These are phyloP conservation scores for Talaromyces marneffei DNA, from an alignment of 2,329 filamentous ascomycete genomes.

Conservation along the genomic window DNA sequence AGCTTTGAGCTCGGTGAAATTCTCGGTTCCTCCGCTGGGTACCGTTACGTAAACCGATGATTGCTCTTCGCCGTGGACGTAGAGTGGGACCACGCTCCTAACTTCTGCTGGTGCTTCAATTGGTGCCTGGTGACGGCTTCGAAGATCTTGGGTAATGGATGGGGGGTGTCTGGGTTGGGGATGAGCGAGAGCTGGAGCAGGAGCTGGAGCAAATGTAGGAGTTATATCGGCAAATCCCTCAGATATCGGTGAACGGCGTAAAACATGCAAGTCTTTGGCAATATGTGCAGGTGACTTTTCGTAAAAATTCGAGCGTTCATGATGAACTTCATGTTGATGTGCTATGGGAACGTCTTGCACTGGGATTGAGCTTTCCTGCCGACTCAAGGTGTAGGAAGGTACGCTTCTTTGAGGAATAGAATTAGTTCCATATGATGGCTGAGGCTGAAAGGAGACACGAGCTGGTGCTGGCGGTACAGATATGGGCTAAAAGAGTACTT, in stretches of 20 bases:
- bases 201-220: neutral
- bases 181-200: conserved; percentile 7
- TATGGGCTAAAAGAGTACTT: neutral
- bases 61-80: conserved; percentile 42
- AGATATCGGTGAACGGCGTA: conserved; percentile 13
- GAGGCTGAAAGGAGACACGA: neutral
- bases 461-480: neutral
- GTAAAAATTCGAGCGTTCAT: neutral
- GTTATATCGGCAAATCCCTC: conserved; percentile 7
- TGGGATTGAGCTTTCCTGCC: neutral
- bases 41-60: conserved; percentile 28
- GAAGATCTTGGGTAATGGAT: neutral
- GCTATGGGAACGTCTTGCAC: neutral
- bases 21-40: conserved; percentile 7
- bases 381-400: neutral
- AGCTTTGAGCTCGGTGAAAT: conserved; percentile 21
- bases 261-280: conserved; percentile 11
- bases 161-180: conserved; percentile 6
- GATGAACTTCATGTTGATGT: neutral
- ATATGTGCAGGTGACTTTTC: neutral
- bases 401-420: neutral
- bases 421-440: neutral
- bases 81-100: conserved; percentile 38
- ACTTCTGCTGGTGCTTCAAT: conserved; percentile 17
- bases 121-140: neutral